Percentiles rank a stretch among this genome's conserved stretches.
These are phyloP conservation scores for Lentinula novae-zelandiae DNA, from an alignment of 1,284 basidiomycete genomes.

Conservation along the genomic window DNA sequence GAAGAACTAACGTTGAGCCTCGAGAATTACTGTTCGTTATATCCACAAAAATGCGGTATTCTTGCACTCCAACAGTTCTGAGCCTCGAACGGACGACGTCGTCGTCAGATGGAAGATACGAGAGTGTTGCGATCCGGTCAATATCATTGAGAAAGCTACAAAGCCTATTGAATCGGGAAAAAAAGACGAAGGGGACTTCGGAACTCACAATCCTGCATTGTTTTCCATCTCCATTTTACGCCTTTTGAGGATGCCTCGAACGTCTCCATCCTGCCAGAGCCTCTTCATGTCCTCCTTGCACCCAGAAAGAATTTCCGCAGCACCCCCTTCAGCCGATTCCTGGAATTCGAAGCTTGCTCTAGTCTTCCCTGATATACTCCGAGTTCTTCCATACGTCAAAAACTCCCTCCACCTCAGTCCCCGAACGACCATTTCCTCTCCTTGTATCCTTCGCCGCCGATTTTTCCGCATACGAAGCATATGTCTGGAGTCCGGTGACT, in stretches of 20 bases:
- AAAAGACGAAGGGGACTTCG: not conserved
- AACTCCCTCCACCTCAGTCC: slow-evolving; percentile 12
- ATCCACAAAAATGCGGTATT: slow-evolving; percentile 38
- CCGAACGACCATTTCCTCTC: slow-evolving; percentile 11
- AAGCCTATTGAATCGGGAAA: not conserved
- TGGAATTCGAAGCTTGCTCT: not conserved
- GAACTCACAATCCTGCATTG: slow-evolving; percentile 54
- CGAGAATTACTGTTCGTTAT: slow-evolving; percentile 21
- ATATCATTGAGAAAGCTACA: slow-evolving; percentile 34
- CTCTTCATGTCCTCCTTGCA: slow-evolving; percentile 45
- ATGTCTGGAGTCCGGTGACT: not conserved
- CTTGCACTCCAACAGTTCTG: slow-evolving; percentile 72
- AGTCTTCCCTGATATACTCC: not conserved
- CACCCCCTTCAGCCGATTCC: slow-evolving; percentile 16
- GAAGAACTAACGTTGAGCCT: not conserved
- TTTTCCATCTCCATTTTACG: slow-evolving; percentile 47
- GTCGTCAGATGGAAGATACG: slow-evolving; percentile 80
- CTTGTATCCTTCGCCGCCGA: not conserved
- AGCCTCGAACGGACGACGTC: slow-evolving; percentile 84
- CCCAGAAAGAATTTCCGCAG: slow-evolving; percentile 37
- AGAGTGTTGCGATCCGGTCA: slow-evolving; percentile 62
- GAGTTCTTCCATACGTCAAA: not conserved
- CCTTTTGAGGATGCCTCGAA: slow-evolving; percentile 37
- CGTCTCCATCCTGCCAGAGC: slow-evolving; percentile 46
- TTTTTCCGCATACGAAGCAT: slow-evolving; percentile 1